Evolutionary conservation across 192 early-diverging fungal species (phyloP), one percentile per base, ranked within the genome.

Genomic region (Chytriomyces sp.): DNA sequence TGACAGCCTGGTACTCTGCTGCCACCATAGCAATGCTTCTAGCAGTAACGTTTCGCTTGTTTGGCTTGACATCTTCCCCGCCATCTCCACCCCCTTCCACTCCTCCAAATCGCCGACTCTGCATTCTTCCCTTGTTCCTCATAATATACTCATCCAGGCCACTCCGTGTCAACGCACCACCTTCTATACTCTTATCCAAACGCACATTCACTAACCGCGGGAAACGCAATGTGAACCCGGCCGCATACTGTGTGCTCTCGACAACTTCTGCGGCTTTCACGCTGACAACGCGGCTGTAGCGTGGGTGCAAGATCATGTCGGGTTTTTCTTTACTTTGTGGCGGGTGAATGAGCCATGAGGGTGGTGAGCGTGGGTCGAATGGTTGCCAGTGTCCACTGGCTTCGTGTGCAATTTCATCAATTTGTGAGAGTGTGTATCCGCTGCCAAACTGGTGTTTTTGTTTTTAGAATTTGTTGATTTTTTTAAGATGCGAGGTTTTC

Each of bases 191-290:
- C 76, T 94, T 94, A 78, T 95, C 92, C 7, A 86, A 61, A 5
- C 94, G 84, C n/a, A 93, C 66, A 61, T 67, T 81, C 11, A 89
- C 81, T 75, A 92, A 94, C 11, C 93, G 82, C 4, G 94, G 94
- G 72, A 95, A 95, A 18, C 94, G 90, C 35, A 95, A 79, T 7
- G 94, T 94, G 48, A 82, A 91, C 11, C 85, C 83, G n/a, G 85
- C 62, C 0, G 82, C 88, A 71, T 90, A 93, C 0, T 79, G 78
- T 61, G 83, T 83, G 78, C 83, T 77, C 75, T 81, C 60, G 7
- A 86, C 82, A 43, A 94, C 90, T 81, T 93, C 87, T 0, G 92
- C 77, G 18, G 85, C 91, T 67, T 90, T 89, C 49, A 94, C 78
- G 60, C 92, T 85, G 7, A 93, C 85, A 13, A 94, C 89, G 28